phyloP scores from a whole-genome alignment of 2,329 filamentous ascomycete genomes.

The Ceratocystis variospora region DNA sequence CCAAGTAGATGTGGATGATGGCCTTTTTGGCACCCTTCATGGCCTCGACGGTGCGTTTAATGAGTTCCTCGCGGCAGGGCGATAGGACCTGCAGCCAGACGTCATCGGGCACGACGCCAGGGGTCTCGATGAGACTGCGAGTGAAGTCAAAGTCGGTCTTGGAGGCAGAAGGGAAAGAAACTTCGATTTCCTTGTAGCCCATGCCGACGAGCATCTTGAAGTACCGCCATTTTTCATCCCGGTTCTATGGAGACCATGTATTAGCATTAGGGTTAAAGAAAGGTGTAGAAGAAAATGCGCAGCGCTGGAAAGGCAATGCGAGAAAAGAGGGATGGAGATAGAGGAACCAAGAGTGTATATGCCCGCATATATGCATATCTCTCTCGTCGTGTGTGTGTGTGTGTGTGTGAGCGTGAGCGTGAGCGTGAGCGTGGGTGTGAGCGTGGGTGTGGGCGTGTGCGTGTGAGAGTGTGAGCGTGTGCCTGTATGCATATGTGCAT shows the following conservation, averaged over 20 bases:
- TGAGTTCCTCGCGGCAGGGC: slow-evolving; percentile 83
- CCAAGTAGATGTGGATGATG: slow-evolving; percentile 88
- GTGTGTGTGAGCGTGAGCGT: background rate
- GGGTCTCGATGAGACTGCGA: slow-evolving; percentile 69
- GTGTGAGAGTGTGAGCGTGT: background rate
- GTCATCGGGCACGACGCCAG: slow-evolving; percentile 71
- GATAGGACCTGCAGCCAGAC: slow-evolving; percentile 86
- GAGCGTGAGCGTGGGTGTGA: too few relatives aligned
- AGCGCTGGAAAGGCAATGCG: background rate
- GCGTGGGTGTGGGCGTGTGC: too few relatives aligned
- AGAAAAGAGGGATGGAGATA: background rate
- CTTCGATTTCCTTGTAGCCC: slow-evolving; percentile 96
- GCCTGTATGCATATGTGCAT: background rate
- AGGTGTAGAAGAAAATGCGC: background rate
- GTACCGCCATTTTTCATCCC: slow-evolving; percentile 87
- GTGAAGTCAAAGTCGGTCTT: slow-evolving; percentile 92
- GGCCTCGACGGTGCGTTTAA: slow-evolving; percentile 76
- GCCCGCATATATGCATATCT: background rate
- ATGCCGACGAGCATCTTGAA: slow-evolving; percentile 88
- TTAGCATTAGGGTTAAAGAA: background rate
- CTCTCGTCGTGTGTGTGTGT: background rate
- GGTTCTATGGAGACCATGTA: slow-evolving; percentile 44
- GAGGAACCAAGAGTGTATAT: background rate
- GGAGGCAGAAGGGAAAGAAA: slow-evolving; percentile 87
- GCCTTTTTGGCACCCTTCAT: slow-evolving; percentile 83